phyloP scores from a whole-genome alignment of 1,284 basidiomycete species.

The Leucoagaricus sp. region DNA sequence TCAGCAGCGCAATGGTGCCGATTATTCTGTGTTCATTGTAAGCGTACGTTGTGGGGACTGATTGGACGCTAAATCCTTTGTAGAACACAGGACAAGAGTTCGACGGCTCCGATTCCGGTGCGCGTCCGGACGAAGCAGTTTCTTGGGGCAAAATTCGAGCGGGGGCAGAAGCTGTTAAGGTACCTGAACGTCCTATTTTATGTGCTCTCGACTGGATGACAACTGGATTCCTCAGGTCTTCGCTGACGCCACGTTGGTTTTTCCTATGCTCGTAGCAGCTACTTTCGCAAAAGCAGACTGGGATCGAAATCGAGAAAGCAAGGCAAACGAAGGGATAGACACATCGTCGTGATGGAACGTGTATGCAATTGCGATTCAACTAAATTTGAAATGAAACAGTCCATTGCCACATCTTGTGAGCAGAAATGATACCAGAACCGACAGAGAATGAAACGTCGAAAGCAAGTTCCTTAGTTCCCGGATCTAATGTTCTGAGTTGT shows the following conservation, averaged over 20 bases:
- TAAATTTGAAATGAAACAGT: not conserved
- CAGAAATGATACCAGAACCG: too few species aligned
- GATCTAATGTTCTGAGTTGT: not conserved
- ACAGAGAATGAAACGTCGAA: too few species aligned
- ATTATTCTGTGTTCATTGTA: slow-evolving; percentile 96
- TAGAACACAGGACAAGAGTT: slow-evolving; percentile 99
- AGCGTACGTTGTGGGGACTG: too few species aligned
- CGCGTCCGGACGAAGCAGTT: slow-evolving; percentile 95
- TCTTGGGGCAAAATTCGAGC: slow-evolving; percentile 99
- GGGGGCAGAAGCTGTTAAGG: slow-evolving; percentile 91
- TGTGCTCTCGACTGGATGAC: not conserved
- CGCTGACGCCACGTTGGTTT: slow-evolving; percentile 87
- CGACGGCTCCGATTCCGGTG: slow-evolving; percentile 97
- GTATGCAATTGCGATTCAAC: not conserved
- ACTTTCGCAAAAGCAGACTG: slow-evolving; percentile 68
- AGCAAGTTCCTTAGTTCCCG: too few species aligned
- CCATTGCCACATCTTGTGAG: too few species aligned
- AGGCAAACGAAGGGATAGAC: not conserved
- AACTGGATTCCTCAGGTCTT: slow-evolving; percentile 47
- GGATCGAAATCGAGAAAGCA: not conserved
- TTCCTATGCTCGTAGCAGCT: slow-evolving; percentile 86
- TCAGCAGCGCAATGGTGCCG: slow-evolving; percentile 90
- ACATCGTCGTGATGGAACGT: not conserved
- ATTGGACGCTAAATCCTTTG: slow-evolving; percentile 9
- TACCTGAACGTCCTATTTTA: slow-evolving; percentile 26